These are phyloP conservation scores for Angomonas ambiguus DNA, from an alignment of 208 protist species.

Conservation along the genomic window DNA sequence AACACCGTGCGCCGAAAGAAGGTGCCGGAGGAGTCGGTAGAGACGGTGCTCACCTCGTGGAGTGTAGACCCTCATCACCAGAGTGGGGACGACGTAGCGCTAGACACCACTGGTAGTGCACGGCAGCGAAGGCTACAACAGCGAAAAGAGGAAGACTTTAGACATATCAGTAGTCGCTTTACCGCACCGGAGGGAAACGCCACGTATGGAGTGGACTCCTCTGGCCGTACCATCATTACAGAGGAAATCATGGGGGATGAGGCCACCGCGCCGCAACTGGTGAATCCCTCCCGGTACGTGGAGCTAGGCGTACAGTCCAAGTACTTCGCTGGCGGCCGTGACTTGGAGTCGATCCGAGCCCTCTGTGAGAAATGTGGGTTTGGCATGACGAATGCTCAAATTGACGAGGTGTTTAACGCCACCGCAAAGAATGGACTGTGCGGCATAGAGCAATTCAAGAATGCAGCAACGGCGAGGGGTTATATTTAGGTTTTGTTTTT, in stretches of 20 bases:
- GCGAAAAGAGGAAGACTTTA: background rate
- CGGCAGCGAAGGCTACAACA: background rate
- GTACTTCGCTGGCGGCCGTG: slow-evolving; percentile 76
- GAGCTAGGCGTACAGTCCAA: slow-evolving; percentile 66
- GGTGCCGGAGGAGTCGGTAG: slow-evolving; percentile 18
- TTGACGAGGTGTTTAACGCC: slow-evolving; percentile 62
- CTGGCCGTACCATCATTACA: slow-evolving; percentile 6
- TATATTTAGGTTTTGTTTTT: slow-evolving; percentile 39
- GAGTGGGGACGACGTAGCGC: background rate
- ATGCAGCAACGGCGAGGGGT: slow-evolving; percentile 57
- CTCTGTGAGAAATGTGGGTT: slow-evolving; percentile 70
- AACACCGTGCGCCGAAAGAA: slow-evolving; percentile 17
- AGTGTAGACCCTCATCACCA: slow-evolving; percentile 13
- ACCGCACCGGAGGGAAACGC: background rate
- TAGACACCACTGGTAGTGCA: background rate
- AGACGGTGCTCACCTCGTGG: slow-evolving; percentile 59
- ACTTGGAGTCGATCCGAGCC: slow-evolving; percentile 52
- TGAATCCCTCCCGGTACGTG: slow-evolving; percentile 84
- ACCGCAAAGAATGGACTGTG: slow-evolving; percentile 40
- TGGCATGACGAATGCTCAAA: slow-evolving; percentile 53
- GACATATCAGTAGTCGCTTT: background rate
- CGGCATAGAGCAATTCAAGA: slow-evolving; percentile 88
- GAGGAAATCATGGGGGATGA: slow-evolving; percentile 51
- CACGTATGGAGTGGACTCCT: slow-evolving; percentile 19
- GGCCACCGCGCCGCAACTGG: slow-evolving; percentile 57